Conservation (phyloP, 2,329 filamentous ascomycete genomes). For the Sclerotinia sclerotiorum region DNA sequence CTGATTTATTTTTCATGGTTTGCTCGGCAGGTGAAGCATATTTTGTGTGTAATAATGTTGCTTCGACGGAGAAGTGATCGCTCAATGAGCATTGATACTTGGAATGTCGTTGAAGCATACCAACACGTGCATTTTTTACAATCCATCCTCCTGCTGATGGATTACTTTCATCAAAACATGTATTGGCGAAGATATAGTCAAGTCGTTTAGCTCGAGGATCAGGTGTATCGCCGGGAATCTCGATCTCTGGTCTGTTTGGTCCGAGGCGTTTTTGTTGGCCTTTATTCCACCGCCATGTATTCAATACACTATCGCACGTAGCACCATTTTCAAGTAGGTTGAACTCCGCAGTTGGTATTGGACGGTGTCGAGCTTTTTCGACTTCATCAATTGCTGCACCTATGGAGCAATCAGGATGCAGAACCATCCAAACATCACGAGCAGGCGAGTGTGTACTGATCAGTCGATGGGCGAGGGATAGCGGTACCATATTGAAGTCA, state of each 20-base stretch:
- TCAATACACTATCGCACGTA: conserved; percentile 81
- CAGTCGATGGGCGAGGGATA: conserved; percentile 79
- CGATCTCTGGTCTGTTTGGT: conserved; percentile 59
- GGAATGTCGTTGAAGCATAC: conserved; percentile 80
- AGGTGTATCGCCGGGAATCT: conserved; percentile 61
- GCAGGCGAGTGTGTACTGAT: conserved; percentile 77
- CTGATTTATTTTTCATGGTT: conserved; percentile 29
- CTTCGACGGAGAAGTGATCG: conserved; percentile 91
- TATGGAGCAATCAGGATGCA: conserved; percentile 81
- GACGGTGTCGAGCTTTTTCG: conserved; percentile 64
- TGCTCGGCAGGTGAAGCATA: conserved; percentile 25
- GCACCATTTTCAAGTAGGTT: conserved; percentile 81
- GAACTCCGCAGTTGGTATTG: conserved; percentile 72
- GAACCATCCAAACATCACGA: conserved; percentile 77
- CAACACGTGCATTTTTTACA: conserved; percentile 69
- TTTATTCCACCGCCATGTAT: conserved; percentile 91
- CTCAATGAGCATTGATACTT: conserved; percentile 81
- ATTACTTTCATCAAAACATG: conserved; percentile 44
- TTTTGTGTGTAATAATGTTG: conserved; percentile 56
- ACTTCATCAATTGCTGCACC: conserved; percentile 67
- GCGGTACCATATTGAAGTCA: conserved; percentile 95
- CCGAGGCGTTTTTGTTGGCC: conserved; percentile 65
- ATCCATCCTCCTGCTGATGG: conserved; percentile 56
- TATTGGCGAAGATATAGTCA: conserved; percentile 88
- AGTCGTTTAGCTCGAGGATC: conserved; percentile 82